A percentile compares a stretch with the other conserved stretches of the same genome.
Evolutionary conservation across 2,329 filamentous ascomycete genomes (phyloP).

Genomic region (Fusarium clavum): DNA sequence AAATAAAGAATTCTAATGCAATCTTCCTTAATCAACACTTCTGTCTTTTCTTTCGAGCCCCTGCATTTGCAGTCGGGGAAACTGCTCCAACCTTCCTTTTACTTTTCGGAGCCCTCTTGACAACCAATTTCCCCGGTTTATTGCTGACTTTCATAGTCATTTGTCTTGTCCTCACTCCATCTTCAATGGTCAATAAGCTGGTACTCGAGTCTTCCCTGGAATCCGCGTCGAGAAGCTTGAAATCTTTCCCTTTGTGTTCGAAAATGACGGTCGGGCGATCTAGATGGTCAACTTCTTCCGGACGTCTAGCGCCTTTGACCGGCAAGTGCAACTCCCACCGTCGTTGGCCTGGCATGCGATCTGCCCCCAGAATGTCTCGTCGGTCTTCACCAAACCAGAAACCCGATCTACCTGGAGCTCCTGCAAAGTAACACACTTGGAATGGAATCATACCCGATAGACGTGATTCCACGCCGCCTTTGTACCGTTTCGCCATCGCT

Average conservation of each 20-base stretch:
- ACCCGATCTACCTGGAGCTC: constrained; percentile 28
- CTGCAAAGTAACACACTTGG: constrained; percentile 43
- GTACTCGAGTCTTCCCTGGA: constrained; percentile 18
- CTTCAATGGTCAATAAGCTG: constrained; percentile 31
- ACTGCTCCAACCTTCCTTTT: background rate
- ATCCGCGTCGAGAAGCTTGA: constrained; percentile 33
- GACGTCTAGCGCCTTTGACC: background rate
- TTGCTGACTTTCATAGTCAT: constrained; percentile 23
- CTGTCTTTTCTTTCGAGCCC: constrained; percentile 1
- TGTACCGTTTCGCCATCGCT: constrained; percentile 30
- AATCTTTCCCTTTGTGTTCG: constrained; percentile 25
- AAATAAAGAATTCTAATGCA: background rate
- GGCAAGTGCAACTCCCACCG: constrained; percentile 40
- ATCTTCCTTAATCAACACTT: background rate
- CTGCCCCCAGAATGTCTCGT: constrained; percentile 43
- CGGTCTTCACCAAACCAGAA: constrained; percentile 46
- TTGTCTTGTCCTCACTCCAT: constrained; percentile 7
- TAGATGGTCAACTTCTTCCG: constrained; percentile 5
- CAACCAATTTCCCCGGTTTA: background rate
- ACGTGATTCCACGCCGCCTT: constrained; percentile 25
- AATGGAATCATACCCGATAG: constrained; percentile 45
- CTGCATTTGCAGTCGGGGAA: background rate
- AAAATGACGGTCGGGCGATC: constrained; percentile 34
- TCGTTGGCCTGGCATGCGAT: constrained; percentile 46
- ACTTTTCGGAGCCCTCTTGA: background rate